Base-by-base conservation (phyloP, 345 rosid species). In the Euclidium syriacum region DNA sequence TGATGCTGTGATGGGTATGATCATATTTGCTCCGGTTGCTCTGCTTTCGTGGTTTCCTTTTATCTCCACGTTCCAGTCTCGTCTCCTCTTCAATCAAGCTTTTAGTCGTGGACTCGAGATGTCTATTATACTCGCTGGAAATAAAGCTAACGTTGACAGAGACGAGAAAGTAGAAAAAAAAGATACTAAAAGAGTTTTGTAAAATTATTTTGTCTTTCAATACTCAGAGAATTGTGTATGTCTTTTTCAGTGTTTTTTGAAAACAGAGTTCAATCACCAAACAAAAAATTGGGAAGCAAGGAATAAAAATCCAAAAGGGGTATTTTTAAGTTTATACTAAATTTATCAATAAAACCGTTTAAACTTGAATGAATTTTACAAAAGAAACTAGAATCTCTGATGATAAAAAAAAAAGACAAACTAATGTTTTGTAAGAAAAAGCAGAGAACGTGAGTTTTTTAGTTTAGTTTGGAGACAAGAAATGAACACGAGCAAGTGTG, bases 1-100 rank as follows among this genome's bases (percentile, higher is more conserved):
- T 44, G 99, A 94, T 61, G 97, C 96, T 17, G 97, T 86, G 43
- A 94, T 94, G 97, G 99, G 97, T 6, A 46, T 77, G 60, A 42
- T 94, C 38, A 83, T 94, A 53, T 94, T 94, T 75, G 78, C 81
- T 24, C 99, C 99, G 0, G 7, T 94, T 7, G 95, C 95, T 3
- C 60, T 85, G 23, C 65, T 94, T 24, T 94, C 99, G 10, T 94
- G 97, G 97, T 94, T 94, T 75, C 97, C 99, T 36, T 94, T 94
- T 78, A 29, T 94, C 58, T 87, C 97, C 25, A 90, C 96, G 11
- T 94, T 94, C 85, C 99, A 94, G 83, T 87, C 99, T 44, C 99
- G 99, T n/a, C 99, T 94, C 51, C 96, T 94, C 36, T 94, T 87
- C 48, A 94, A 94, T 78, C 99, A 94, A 77, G 99, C 99, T 53